Evolutionary conservation across 1,284 basidiomycete species (phyloP).

Genomic region (Trametes polyzona): DNA sequence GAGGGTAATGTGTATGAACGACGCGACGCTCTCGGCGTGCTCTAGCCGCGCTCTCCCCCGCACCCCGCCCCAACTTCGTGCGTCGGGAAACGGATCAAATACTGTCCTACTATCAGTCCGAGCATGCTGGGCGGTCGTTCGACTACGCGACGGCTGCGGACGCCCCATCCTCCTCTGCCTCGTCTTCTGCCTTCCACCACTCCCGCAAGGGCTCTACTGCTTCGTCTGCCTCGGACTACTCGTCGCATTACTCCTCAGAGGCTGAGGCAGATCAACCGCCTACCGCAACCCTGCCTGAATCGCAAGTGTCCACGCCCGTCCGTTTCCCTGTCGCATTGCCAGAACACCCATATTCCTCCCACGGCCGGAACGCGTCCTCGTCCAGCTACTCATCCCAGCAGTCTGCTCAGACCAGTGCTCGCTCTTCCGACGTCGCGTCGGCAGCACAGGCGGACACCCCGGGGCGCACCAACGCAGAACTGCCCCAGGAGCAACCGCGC

Average conservation of each 20-base stretch:
- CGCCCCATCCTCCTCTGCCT: constrained; percentile 9
- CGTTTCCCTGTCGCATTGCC: constrained; percentile 25
- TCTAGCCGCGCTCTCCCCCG: constrained; percentile 22
- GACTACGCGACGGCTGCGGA: constrained; percentile 27
- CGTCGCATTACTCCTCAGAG: constrained; percentile 53
- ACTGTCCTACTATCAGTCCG: constrained; percentile 40
- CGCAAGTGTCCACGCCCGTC: constrained; percentile 20
- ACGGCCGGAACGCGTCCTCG: not conserved
- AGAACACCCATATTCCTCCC: constrained; percentile 1
- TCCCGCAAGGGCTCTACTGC: constrained; percentile 11
- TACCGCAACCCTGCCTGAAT: not conserved
- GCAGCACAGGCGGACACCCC: constrained; percentile 5
- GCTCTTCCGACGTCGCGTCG: not conserved
- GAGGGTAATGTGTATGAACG: not conserved
- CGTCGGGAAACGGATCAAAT: constrained; percentile 38
- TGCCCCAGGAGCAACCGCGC: not conserved
- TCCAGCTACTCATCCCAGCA: not conserved
- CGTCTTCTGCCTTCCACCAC: constrained; percentile 3
- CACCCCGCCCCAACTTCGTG: constrained; percentile 30
- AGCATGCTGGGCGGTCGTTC: constrained; percentile 34
- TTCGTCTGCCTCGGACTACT: constrained; percentile 33
- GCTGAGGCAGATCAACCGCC: not conserved
- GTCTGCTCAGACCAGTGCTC: not conserved
- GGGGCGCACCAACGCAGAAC: constrained; percentile 30
- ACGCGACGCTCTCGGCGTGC: not conserved